These are phyloP conservation scores for Phytopythium helicoides DNA, from an alignment of 352 stramenopile species.

Conservation along the genomic window DNA sequence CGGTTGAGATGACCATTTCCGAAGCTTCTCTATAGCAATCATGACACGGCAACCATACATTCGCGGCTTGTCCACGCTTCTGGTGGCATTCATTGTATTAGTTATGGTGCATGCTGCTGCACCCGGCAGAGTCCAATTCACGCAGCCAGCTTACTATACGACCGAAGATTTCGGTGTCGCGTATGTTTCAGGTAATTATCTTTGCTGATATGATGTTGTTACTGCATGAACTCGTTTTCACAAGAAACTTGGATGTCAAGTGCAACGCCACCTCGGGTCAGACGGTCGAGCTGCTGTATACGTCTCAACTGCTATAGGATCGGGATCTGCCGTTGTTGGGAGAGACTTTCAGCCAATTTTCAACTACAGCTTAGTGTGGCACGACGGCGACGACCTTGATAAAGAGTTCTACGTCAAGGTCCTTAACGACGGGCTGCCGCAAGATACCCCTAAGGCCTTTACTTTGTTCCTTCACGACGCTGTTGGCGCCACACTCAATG, in stretches of 20 bases:
- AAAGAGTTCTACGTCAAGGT: conserved; percentile 64
- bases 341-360: conserved; percentile 54
- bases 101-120: no score
- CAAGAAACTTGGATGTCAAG: conserved; percentile 18
- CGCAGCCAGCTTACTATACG: conserved; percentile 47
- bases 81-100: not conserved
- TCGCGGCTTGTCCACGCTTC: not conserved
- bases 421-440: conserved; percentile 52
- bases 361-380: conserved; percentile 75
- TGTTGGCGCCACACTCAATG: conserved; percentile 52
- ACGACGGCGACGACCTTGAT: conserved; percentile 67
- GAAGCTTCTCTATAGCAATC: no score
- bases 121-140: conserved; percentile 69
- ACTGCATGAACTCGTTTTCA: no score
- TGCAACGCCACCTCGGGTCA: conserved; percentile 60
- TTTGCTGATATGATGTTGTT: no score
- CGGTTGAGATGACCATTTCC: no score
- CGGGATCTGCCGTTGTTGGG: conserved; percentile 45
- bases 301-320: conserved; percentile 42
- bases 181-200: conserved; percentile 48
- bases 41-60: no score
- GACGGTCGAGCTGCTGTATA: conserved; percentile 64
- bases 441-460: conserved; percentile 54
- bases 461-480: conserved; percentile 56
- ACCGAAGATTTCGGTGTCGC: conserved; percentile 67